A percentile compares a stretch with the other conserved stretches of the same genome.
phyloP scores from a whole-genome alignment of 768 basidiomycete species.

The Leccinum subtestaceum region DNA sequence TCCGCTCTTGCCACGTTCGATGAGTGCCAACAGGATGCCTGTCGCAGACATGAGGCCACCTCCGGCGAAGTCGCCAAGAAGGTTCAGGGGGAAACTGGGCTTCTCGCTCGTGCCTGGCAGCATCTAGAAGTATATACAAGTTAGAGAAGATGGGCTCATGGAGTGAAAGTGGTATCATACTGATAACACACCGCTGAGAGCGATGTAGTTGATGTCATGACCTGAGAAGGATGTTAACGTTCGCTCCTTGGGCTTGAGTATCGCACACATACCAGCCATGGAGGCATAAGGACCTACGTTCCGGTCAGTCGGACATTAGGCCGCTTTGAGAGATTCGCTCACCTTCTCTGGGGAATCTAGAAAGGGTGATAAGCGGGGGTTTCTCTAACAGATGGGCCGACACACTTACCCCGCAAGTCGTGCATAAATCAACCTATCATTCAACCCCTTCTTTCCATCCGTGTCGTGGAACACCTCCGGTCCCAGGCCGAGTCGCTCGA shows the following conservation, averaged over 20 bases:
- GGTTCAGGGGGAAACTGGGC: conserved; percentile 70
- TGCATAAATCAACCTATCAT: conserved; percentile 68
- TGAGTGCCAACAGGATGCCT: conserved; percentile 71
- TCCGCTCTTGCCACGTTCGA: conserved; percentile 63
- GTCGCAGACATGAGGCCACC: conserved; percentile 71
- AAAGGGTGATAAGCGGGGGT: neutral
- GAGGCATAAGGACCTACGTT: conserved; percentile 60
- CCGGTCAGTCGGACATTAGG: conserved; percentile 16
- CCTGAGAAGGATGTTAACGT: conserved; percentile 37
- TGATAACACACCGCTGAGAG: conserved; percentile 70
- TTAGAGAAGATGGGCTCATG: neutral
- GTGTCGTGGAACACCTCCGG: conserved; percentile 68
- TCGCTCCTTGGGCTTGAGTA: neutral
- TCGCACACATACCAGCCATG: conserved; percentile 62
- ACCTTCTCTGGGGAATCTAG: conserved; percentile 65
- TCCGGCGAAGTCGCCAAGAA: conserved; percentile 81
- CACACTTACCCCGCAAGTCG: conserved; percentile 64
- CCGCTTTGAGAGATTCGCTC: conserved; percentile 7
- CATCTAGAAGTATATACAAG: conserved; percentile 41
- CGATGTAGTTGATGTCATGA: conserved; percentile 84
- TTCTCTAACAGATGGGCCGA: neutral
- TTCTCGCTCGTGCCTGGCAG: conserved; percentile 62
- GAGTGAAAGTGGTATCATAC: conserved; percentile 33
- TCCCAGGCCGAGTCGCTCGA: conserved; percentile 74
- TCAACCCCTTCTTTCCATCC: conserved; percentile 45